A percentile compares a stretch with the other conserved stretches of the same genome.
phyloP scores from a whole-genome alignment of 768 basidiomycete genomes.

The Pleurotus eryngii region DNA sequence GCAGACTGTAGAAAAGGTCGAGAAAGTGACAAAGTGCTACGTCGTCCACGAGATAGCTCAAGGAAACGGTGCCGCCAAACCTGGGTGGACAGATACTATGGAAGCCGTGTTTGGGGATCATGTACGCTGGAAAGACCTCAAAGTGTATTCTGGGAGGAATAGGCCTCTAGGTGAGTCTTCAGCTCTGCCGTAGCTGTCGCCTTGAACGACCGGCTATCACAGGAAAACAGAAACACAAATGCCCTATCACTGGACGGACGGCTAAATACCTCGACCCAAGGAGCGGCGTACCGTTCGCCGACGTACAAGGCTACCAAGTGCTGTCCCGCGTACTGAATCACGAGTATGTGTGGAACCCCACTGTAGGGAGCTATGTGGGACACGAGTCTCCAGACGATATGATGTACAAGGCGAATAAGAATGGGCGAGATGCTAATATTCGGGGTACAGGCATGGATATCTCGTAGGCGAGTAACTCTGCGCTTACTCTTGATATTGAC shows the following conservation, averaged over 20 bases:
- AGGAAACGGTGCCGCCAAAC: conserved; percentile 41
- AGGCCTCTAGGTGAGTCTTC: conserved; percentile 52
- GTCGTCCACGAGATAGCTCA: conserved; percentile 64
- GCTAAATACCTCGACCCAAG: conserved; percentile 81
- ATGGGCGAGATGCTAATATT: too few relatives aligned
- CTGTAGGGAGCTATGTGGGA: conserved; percentile 40
- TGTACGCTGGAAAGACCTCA: conserved; percentile 73
- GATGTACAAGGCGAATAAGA: too few relatives aligned
- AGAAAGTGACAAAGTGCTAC: conserved; percentile 65
- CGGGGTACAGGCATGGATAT: too few relatives aligned
- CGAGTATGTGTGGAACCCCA: conserved; percentile 65
- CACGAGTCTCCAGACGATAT: conserved; percentile 16
- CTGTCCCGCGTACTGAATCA: conserved; percentile 62
- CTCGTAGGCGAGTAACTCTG: too few relatives aligned
- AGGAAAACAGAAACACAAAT: conserved; percentile 67
- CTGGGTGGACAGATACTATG: conserved; percentile 73
- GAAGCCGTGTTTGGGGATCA: conserved; percentile 82
- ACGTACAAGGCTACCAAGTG: conserved; percentile 58
- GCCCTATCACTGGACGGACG: conserved; percentile 74
- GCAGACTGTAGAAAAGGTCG: conserved; percentile 29
- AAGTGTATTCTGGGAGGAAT: conserved; percentile 60
- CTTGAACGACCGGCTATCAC: not conserved
- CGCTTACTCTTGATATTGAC: too few relatives aligned
- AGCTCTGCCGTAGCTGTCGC: conserved; percentile 12
- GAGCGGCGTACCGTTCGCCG: conserved; percentile 77